Evolutionary conservation across 2,329 filamentous ascomycete species (phyloP).

Genomic region (Remersonia thermophila): DNA sequence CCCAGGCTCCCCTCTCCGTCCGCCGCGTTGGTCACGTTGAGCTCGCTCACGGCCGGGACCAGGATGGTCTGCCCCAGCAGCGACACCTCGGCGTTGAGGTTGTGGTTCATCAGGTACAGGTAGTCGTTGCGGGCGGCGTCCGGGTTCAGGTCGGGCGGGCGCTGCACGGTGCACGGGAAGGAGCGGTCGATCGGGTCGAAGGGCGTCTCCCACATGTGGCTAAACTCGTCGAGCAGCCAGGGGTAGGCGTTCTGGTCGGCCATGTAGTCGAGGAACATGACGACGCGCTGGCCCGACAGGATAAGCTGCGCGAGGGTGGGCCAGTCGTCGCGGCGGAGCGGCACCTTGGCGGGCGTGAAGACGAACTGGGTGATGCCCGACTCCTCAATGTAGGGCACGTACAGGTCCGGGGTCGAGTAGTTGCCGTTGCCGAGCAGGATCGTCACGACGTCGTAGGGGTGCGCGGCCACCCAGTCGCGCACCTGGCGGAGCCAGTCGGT

Average conservation of each 20-base stretch:
- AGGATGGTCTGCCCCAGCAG: constrained; percentile 52
- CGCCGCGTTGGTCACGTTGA: constrained; percentile 61
- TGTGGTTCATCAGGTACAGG: constrained; percentile 82
- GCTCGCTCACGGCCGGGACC: constrained; percentile 56
- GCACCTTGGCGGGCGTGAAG: constrained; percentile 59
- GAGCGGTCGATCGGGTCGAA: constrained; percentile 54
- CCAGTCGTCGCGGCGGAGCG: constrained; percentile 66
- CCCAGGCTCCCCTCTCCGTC: constrained; percentile 56
- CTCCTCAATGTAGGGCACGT: constrained; percentile 54
- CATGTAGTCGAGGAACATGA: constrained; percentile 77
- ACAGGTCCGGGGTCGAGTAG: constrained; percentile 51
- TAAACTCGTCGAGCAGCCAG: constrained; percentile 80
- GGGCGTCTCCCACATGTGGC: constrained; percentile 80
- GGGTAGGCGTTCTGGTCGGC: constrained; percentile 68
- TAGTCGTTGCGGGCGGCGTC: constrained; percentile 41
- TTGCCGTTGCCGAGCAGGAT: constrained; percentile 78
- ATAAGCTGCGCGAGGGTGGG: constrained; percentile 72
- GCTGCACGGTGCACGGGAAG: constrained; percentile 70
- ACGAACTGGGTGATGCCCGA: constrained; percentile 62
- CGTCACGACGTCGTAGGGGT: constrained; percentile 81
- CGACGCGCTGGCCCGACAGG: constrained; percentile 52
- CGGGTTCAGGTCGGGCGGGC: constrained; percentile 53
- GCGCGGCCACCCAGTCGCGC: constrained; percentile 55
- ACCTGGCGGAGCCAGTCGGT: constrained; percentile 60
- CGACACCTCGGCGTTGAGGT: constrained; percentile 67